Base-by-base conservation (phyloP, 768 basidiomycete species). In the Plicaturopsis crispa region DNA sequence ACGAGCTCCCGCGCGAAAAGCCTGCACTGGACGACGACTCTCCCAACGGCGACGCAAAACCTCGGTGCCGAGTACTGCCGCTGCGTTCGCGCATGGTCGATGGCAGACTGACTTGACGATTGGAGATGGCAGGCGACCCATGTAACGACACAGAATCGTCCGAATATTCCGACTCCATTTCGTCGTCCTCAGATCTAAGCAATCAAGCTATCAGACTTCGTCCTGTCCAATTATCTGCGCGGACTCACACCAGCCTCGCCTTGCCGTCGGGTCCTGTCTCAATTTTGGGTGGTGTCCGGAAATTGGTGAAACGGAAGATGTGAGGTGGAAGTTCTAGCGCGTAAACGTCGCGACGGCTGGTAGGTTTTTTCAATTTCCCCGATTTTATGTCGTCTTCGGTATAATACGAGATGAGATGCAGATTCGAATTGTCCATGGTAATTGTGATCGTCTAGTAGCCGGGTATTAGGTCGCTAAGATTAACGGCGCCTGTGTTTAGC, bases 351-450 rank as follows among this genome's bases (percentile, higher is more conserved):
- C 72, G 64, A 20, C 83, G 68, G 31, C 68, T 70, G 1, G 80
- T 80, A 1, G 88, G 88, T 26, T 76, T 67, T 62, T 82, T 74
- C 22, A 93, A 65, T 34, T 73, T 69, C 18, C 83, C 84, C 12
- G 72, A 70, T 6, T 78, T 69, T 19, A 87, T 76, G 52, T 91
- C 88, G 33, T 85, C 80, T 30, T 81, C 73, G 5, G 80, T 80
- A 56, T 87, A 90, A 63, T 91, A 90, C 12, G 84, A 84, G 44
- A 90, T 78, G 44, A 89, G 70, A 53, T 90, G 87, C 36, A 88
- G 75, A 61, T 86, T 79, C 35, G 79, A 81, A 11, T 80, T 80
- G 44, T 85, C 81, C 40, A 85, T 77, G 26, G 75, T 76, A 35
- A 89, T 80, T 6, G 87, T 88, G 51, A 89, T 87, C n/a, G 86